phyloP scores from a whole-genome alignment of 192 early-diverging fungal genomes.

The Coemansia sp. region DNA sequence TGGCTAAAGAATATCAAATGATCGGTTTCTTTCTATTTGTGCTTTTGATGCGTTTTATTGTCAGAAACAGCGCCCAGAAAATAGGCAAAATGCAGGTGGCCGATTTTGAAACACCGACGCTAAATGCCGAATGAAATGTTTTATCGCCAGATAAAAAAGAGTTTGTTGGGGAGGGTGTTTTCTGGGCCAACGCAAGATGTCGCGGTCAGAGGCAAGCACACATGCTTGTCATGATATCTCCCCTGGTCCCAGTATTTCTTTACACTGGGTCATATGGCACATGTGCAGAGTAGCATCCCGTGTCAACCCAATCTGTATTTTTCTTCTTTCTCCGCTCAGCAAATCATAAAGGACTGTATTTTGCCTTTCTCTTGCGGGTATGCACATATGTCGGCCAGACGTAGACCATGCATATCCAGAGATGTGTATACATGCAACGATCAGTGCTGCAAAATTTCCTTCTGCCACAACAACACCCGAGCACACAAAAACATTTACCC shows the following conservation, averaged over 20 bases:
- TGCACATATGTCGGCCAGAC: not conserved
- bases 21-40: not conserved
- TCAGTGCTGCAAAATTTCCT: not conserved
- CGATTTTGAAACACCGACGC: not conserved
- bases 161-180: too few relatives aligned
- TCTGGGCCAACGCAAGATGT: too few relatives aligned
- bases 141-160: too few relatives aligned
- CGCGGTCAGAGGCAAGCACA: too few relatives aligned
- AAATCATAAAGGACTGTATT: too few relatives aligned
- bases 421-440: not conserved
- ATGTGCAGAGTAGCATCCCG: too few relatives aligned
- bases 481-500: not conserved
- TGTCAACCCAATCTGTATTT: too few relatives aligned
- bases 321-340: too few relatives aligned
- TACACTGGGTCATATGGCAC: too few relatives aligned
- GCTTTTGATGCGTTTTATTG: not conserved
- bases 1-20: not conserved
- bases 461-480: not conserved
- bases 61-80: not conserved
- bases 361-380: too few relatives aligned
- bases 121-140: not conserved
- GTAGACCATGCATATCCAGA: not conserved
- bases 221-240: too few relatives aligned
- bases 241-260: too few relatives aligned
- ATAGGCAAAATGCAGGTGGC: not conserved